Percentiles rank a stretch among this genome's conserved stretches.
Conservation (phyloP, 2,329 filamentous ascomycete genomes). For the Fusarium napiforme region DNA sequence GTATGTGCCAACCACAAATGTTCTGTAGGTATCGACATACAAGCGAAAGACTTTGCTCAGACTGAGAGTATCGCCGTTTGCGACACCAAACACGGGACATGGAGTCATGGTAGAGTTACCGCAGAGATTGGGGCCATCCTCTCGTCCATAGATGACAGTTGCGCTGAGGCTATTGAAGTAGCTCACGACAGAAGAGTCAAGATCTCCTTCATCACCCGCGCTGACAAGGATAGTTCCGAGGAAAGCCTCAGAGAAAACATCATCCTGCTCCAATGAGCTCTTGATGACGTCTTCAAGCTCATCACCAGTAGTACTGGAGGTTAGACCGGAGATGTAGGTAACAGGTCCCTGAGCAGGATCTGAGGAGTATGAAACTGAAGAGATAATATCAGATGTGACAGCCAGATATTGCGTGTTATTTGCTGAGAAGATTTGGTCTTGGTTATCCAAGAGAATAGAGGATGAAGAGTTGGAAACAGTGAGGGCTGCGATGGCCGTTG, state of each 20-base stretch:
- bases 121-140: background rate
- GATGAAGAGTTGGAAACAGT: background rate
- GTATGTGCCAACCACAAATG: background rate
- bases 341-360: background rate
- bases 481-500: background rate
- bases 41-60: background rate
- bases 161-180: background rate
- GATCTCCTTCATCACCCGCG: background rate
- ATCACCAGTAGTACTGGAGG: background rate
- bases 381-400: background rate
- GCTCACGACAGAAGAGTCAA: background rate
- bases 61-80: accelerated
- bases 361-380: background rate
- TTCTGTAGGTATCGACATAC: background rate
- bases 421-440: background rate
- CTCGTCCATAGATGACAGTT: background rate
- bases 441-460: background rate
- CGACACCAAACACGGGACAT: background rate
- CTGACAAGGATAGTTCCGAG: background rate
- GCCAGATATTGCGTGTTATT: background rate
- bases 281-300: background rate
- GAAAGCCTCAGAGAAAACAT: background rate
- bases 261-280: background rate
- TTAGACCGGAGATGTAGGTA: background rate
- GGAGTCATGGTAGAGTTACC: background rate